Percentiles rank a stretch among this genome's conserved stretches.
Conservation (phyloP, 2,329 filamentous ascomycete genomes). For the Trichoderma hamatum region DNA sequence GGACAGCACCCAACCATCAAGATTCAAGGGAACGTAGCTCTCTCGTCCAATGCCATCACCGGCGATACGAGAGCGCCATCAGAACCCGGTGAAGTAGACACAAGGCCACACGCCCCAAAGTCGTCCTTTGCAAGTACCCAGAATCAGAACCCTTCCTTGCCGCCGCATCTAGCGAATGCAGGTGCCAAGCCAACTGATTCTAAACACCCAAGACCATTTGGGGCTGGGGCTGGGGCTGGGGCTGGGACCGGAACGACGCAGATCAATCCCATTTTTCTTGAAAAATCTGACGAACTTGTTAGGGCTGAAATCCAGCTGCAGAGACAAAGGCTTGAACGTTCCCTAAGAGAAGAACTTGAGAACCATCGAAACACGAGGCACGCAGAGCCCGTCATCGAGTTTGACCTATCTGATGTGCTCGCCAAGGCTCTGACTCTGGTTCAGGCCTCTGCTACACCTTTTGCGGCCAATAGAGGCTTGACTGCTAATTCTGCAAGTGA, state of each 20-base stretch:
- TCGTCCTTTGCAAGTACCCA: not conserved
- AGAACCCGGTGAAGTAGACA: constrained; percentile 29
- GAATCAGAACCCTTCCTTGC: not conserved
- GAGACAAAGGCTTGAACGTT: constrained; percentile 78
- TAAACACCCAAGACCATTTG: constrained; percentile 7
- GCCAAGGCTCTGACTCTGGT: constrained; percentile 71
- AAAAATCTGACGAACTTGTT: constrained; percentile 83
- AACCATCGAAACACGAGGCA: constrained; percentile 55
- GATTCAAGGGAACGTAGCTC: constrained; percentile 48
- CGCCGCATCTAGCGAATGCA: not conserved
- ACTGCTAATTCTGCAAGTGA: constrained; percentile 66
- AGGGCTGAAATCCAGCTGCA: constrained; percentile 80
- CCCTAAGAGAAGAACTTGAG: constrained; percentile 76
- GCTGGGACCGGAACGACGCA: constrained; percentile 57
- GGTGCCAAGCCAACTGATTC: not conserved
- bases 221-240: constrained; percentile 38
- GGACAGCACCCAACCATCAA: constrained; percentile 71
- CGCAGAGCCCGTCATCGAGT: constrained; percentile 62
- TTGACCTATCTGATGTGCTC: constrained; percentile 74
- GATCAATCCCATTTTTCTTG: constrained; percentile 80
- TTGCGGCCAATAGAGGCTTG: constrained; percentile 58
- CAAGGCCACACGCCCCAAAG: constrained; percentile 3
- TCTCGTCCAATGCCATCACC: constrained; percentile 28
- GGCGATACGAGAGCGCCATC: constrained; percentile 14
- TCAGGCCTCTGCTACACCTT: constrained; percentile 65